Evolutionary conservation across 306 rosid species (phyloP).

Genomic region (Acacia melanoxylon): DNA sequence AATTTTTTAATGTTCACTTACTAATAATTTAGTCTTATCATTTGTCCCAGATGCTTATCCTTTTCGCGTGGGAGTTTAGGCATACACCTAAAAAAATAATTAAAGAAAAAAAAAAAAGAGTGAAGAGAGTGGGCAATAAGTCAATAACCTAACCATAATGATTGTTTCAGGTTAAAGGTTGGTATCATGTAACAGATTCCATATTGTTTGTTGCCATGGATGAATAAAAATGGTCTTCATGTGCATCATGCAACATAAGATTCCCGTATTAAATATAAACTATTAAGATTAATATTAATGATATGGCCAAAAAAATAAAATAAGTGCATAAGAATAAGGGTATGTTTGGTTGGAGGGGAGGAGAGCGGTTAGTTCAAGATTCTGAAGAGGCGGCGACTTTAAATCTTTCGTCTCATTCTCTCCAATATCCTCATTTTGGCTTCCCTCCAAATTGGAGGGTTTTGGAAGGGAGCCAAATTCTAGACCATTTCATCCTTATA

Average conservation of each 20-base stretch:
- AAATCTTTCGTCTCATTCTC: no score
- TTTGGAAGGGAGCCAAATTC: no score
- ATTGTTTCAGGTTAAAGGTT: not conserved
- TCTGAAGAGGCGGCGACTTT: no score
- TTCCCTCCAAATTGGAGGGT: no score
- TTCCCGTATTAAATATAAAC: not conserved
- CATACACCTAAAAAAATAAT: not conserved
- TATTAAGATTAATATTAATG: no score
- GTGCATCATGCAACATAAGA: not conserved
- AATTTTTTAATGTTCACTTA: not conserved
- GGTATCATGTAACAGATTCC: not conserved
- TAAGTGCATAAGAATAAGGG: no score
- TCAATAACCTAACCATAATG: not conserved
- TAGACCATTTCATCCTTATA: no score
- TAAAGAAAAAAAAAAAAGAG: not conserved
- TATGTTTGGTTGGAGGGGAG: no score
- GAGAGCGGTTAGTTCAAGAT: no score
- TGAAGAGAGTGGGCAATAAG: not conserved
- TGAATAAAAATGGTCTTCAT: not conserved
- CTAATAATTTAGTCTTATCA: not conserved
- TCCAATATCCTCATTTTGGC: no score
- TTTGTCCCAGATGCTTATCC: not conserved
- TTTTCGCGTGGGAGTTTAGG: not conserved
- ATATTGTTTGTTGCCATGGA: not conserved
- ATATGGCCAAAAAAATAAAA: not conserved